These are phyloP conservation scores for Brassica hybrid DNA, from an alignment of 441 rosid species.

Conservation along the genomic window DNA sequence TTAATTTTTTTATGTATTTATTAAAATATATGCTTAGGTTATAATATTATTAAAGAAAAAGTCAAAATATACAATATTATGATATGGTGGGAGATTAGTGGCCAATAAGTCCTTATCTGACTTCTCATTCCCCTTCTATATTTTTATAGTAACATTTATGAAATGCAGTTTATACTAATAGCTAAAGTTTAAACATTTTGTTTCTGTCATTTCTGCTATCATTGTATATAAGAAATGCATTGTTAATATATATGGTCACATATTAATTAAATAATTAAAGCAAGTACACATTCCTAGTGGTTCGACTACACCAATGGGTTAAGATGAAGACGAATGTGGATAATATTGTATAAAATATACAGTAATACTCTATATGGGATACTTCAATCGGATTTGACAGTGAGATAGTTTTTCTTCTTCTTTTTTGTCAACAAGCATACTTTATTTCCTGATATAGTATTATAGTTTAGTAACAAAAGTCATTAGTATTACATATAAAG, in stretches of 20 bases:
- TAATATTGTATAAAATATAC: slow-evolving; percentile 12
- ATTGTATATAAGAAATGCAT: slow-evolving; percentile 4
- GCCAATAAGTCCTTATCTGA: slow-evolving; percentile 31
- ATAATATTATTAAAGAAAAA: neutral
- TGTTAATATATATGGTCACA: slow-evolving; percentile 1
- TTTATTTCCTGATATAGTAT: neutral
- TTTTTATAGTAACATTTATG: neutral
- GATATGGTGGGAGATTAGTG: slow-evolving; percentile 36
- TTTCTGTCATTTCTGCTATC: slow-evolving; percentile 19
- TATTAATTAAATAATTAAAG: slow-evolving; percentile 3
- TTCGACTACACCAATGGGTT: slow-evolving; percentile 17
- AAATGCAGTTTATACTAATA: slow-evolving; percentile 29
- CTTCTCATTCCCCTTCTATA: neutral
- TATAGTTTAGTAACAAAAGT: neutral
- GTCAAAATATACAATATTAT: slow-evolving; percentile 27
- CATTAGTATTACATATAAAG: too few species aligned
- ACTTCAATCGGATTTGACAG: slow-evolving; percentile 10
- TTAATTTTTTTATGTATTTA: neutral
- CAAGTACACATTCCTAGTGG: slow-evolving; percentile 29
- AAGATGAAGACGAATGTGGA: slow-evolving; percentile 11
- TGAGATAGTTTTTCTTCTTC: neutral
- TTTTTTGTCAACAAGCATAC: neutral
- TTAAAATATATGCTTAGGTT: neutral
- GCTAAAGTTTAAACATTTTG: slow-evolving; percentile 8
- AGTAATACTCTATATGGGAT: neutral